Conservation (phyloP, 1,284 basidiomycete genomes). For the Ganoderma multipileum region DNA sequence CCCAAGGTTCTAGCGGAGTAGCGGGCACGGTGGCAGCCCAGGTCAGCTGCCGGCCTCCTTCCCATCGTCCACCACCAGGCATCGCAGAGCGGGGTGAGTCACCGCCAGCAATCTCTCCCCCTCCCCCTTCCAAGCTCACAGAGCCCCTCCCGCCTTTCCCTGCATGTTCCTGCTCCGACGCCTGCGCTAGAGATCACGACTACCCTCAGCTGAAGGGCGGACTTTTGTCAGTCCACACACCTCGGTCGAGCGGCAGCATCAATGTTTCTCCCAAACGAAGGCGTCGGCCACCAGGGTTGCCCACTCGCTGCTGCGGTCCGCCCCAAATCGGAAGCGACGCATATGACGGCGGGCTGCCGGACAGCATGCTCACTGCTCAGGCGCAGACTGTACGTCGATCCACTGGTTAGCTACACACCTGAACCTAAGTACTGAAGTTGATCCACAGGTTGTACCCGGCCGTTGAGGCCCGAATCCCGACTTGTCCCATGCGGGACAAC, state of each 20-base stretch:
- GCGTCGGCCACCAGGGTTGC: background rate
- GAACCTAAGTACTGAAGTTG: background rate
- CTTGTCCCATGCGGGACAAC: background rate
- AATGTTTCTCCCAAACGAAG: background rate
- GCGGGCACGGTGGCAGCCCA: background rate
- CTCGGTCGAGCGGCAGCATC: background rate
- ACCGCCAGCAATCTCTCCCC: background rate
- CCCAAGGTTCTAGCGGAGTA: slow-evolving; percentile 6
- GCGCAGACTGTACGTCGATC: background rate
- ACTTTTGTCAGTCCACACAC: background rate
- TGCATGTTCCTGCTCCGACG: background rate
- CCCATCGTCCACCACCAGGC: slow-evolving; percentile 4
- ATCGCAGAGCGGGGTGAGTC: background rate
- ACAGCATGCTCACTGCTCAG: background rate
- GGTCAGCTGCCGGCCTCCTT: background rate
- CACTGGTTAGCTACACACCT: background rate
- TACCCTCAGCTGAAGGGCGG: background rate
- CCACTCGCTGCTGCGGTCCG: background rate
- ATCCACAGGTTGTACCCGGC: background rate
- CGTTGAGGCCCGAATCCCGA: background rate
- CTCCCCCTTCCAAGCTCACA: background rate
- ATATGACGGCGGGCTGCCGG: background rate
- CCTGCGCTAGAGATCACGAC: background rate
- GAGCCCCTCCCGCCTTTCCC: background rate
- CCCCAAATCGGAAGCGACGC: background rate